A percentile compares a stretch with the other conserved stretches of the same genome.
phyloP scores from a whole-genome alignment of 176 grass and related monocot species.

The Carex cristatella region DNA sequence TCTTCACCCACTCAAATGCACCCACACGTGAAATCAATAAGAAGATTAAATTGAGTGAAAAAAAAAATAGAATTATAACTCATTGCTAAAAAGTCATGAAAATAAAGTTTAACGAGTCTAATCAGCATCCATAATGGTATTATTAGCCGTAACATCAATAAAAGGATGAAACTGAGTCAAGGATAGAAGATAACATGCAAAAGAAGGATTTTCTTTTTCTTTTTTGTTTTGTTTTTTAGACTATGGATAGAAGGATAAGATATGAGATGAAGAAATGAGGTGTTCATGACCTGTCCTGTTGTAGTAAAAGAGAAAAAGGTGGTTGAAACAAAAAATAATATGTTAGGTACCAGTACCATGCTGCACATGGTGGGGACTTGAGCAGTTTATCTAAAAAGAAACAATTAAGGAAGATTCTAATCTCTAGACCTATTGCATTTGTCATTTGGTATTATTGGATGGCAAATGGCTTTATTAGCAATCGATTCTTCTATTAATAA shows the following conservation, averaged over 20 bases:
- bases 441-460: not conserved
- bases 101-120: not conserved
- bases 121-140: not conserved
- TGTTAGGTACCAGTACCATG: slow-evolving; percentile 11
- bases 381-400: not conserved
- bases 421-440: slow-evolving; percentile 5
- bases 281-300: slow-evolving; percentile 20
- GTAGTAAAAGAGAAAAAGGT: not conserved
- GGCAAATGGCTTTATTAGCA: not conserved
- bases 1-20: no score
- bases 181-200: not conserved
- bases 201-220: not conserved
- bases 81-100: not conserved
- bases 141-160: not conserved
- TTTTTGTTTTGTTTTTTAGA: not conserved
- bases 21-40: no score
- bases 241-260: slow-evolving; percentile 1
- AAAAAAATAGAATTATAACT: not conserved
- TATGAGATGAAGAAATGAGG: slow-evolving; percentile 14
- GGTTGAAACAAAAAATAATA: slow-evolving; percentile 15
- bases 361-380: not conserved
- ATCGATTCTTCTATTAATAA: not conserved
- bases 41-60: no score
- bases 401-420: not conserved
- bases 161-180: not conserved